phyloP scores from a whole-genome alignment of 208 protist species.

The Strigomonas oncopelti region DNA sequence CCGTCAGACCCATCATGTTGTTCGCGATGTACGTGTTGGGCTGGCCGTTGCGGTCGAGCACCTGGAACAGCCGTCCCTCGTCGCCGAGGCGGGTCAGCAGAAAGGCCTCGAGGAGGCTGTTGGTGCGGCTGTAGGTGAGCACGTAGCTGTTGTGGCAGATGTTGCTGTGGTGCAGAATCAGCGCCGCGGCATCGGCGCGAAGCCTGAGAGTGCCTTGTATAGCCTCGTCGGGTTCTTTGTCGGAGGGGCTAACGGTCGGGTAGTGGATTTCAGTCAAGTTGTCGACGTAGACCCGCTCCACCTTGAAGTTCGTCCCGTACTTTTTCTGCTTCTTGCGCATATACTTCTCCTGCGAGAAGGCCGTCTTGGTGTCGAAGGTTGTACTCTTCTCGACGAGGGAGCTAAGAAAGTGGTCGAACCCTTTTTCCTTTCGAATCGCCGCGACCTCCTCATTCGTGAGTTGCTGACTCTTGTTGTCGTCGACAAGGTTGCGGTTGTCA shows the following conservation, averaged over 20 bases:
- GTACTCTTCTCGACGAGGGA: constrained; percentile 79
- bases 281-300: constrained; percentile 70
- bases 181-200: constrained; percentile 80
- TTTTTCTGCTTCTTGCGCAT: constrained; percentile 89
- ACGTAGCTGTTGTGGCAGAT: constrained; percentile 74
- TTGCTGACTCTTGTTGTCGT: constrained; percentile 77
- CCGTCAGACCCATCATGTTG: constrained; percentile 48
- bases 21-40: constrained; percentile 62
- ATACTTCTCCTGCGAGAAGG: constrained; percentile 91
- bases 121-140: constrained; percentile 76
- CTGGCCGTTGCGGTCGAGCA: constrained; percentile 75
- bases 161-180: constrained; percentile 83
- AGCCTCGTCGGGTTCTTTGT: constrained; percentile 57
- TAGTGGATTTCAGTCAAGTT: constrained; percentile 73
- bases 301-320: constrained; percentile 82
- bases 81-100: constrained; percentile 71
- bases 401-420: constrained; percentile 69
- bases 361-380: constrained; percentile 86
- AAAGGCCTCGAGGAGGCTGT: constrained; percentile 69
- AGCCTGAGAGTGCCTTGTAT: constrained; percentile 44
- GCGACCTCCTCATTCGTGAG: constrained; percentile 78
- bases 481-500: constrained; percentile 82
- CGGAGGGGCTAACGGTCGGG: constrained; percentile 77
- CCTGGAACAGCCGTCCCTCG: constrained; percentile 68
- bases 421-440: constrained; percentile 65